Evolutionary conservation across 2,329 filamentous ascomycete species (phyloP).

Genomic region (Lachnum nothofagi): DNA sequence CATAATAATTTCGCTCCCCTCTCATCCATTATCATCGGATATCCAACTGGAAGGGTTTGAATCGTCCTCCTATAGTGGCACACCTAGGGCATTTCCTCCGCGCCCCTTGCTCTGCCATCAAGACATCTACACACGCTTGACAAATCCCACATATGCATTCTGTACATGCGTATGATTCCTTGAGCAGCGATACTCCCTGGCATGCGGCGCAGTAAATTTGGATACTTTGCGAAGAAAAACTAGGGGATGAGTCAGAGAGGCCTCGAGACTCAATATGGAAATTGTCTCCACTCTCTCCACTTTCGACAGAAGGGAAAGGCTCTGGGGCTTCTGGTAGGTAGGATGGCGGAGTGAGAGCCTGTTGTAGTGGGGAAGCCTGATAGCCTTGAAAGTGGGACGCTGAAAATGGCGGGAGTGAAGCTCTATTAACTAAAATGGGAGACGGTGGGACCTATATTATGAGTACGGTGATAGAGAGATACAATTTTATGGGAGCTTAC

Average conservation of each 20-base stretch:
- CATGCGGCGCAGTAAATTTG: constrained; percentile 93
- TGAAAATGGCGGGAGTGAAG: constrained; percentile 56
- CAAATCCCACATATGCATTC: constrained; percentile 95
- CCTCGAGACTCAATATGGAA: constrained; percentile 65
- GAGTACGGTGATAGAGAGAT: constrained; percentile 1
- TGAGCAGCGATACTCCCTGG: constrained; percentile 68
- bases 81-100: constrained; percentile 74
- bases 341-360: constrained; percentile 77
- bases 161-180: constrained; percentile 86
- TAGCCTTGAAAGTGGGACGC: constrained; percentile 64
- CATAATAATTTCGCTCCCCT: not conserved
- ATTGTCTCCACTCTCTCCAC: constrained; percentile 65
- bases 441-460: constrained; percentile 57
- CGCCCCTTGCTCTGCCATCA: constrained; percentile 71
- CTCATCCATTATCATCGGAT: constrained; percentile 50
- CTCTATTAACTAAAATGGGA: constrained; percentile 57
- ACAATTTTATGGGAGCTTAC: constrained; percentile 49
- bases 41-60: constrained; percentile 81
- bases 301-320: constrained; percentile 85
- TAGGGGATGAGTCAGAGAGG: constrained; percentile 64
- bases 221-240: constrained; percentile 67
- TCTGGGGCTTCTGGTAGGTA: constrained; percentile 64
- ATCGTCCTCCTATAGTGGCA: constrained; percentile 70
- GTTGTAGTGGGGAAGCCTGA: constrained; percentile 84
- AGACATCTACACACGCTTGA: constrained; percentile 75